Percentiles rank a stretch among this genome's conserved stretches.
Evolutionary conservation across 1,139 yeast species (phyloP).

Genomic region (Petasospora rhodanensis): DNA sequence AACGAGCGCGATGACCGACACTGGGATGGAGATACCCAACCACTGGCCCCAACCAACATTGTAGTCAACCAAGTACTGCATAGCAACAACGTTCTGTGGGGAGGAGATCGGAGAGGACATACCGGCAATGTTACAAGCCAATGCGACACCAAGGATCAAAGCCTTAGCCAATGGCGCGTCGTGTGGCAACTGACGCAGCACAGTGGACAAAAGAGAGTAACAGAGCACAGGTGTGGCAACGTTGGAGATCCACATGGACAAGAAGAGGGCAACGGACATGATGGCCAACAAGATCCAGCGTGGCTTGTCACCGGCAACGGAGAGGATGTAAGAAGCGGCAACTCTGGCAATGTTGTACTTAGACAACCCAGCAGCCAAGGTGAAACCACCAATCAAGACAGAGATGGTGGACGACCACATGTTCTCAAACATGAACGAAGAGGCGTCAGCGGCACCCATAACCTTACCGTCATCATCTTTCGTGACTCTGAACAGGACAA

Average conservation of each 20-base stretch:
- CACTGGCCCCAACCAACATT: conserved; percentile 74
- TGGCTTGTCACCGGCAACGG: conserved; percentile 65
- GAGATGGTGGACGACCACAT: conserved; percentile 78
- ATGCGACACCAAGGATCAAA: conserved; percentile 64
- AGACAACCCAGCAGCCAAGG: conserved; percentile 68
- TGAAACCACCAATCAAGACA: conserved; percentile 67
- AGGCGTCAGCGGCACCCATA: conserved; percentile 50
- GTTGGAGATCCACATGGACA: conserved; percentile 77
- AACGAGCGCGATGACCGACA: conserved; percentile 49
- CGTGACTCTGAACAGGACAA: conserved; percentile 51
- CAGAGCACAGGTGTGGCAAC: conserved; percentile 78
- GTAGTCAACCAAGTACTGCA: conserved; percentile 59
- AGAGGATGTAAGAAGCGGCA: conserved; percentile 59
- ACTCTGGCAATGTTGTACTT: conserved; percentile 67
- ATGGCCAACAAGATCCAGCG: conserved; percentile 56
- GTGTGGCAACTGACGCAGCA: conserved; percentile 57
- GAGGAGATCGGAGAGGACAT: conserved; percentile 81
- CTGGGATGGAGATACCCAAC: conserved; percentile 66
- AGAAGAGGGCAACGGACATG: conserved; percentile 63
- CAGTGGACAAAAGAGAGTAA: conserved; percentile 61
- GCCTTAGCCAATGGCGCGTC: conserved; percentile 61
- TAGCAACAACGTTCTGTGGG: conserved; percentile 73
- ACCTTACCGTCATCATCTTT: conserved; percentile 50
- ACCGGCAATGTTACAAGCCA: conserved; percentile 71
- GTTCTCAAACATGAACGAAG: conserved; percentile 48